Evolutionary conservation across 2,329 filamentous ascomycete species (phyloP).

Genomic region (Arthrinium puccinioides): DNA sequence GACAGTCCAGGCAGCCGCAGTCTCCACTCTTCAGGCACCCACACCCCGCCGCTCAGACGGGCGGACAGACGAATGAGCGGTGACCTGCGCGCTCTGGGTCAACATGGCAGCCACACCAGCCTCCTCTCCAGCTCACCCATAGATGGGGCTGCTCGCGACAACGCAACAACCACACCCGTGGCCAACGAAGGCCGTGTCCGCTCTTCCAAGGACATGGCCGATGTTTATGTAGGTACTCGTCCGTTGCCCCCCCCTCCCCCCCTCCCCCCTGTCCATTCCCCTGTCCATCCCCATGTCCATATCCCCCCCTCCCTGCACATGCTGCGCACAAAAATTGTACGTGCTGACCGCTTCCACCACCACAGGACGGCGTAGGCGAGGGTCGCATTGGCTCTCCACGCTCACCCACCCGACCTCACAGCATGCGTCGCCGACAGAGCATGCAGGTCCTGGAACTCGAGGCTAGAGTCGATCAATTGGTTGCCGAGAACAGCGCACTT

Average conservation of each 20-base stretch:
- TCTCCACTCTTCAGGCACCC: constrained; percentile 41
- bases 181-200: constrained; percentile 84
- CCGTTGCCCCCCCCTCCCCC: no score
- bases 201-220: constrained; percentile 74
- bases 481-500: constrained; percentile 76
- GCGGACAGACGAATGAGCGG: constrained; percentile 63
- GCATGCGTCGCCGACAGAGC: constrained; percentile 93
- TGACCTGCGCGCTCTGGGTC: constrained; percentile 65
- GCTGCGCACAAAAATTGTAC: constrained; percentile 6
- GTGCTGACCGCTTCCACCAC: constrained; percentile 8
- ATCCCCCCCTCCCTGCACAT: neutral
- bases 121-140: constrained; percentile 4
- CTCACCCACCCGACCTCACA: constrained; percentile 89
- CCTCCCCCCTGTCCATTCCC: constrained; percentile 11
- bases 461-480: constrained; percentile 72
- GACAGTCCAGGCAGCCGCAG: constrained; percentile 54
- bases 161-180: constrained; percentile 51
- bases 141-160: constrained; percentile 24
- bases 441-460: constrained; percentile 96
- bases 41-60: constrained; percentile 59
- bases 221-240: constrained; percentile 95
- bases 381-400: constrained; percentile 78
- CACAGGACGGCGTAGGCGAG: constrained; percentile 88
- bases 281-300: no score
- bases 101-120: constrained; percentile 29